Evolutionary conservation across 192 early-diverging fungal species (phyloP).

Genomic region (Linnemannia schmuckeri): DNA sequence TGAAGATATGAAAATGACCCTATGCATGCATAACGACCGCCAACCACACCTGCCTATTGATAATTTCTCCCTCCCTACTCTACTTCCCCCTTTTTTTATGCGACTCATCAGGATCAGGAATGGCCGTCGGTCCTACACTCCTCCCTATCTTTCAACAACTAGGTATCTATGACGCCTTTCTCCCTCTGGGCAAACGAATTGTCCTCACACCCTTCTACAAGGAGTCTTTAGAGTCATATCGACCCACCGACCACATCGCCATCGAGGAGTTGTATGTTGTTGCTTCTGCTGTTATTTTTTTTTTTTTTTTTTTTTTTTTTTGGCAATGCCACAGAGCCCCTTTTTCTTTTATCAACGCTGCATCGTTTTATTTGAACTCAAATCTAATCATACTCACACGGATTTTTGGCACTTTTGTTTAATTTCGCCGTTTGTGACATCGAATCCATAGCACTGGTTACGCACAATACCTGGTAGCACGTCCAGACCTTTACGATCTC

Average conservation of each 20-base stretch:
- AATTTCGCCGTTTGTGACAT: not conserved
- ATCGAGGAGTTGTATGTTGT: not conserved
- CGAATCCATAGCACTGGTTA: conserved; percentile 12
- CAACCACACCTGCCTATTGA: not conserved
- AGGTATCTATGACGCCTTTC: not conserved
- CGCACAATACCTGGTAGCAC: not conserved
- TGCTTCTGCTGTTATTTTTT: not conserved
- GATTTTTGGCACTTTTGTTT: not conserved
- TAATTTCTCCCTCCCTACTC: not conserved
- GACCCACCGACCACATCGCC: not conserved
- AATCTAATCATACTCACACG: not conserved
- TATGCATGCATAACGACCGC: not conserved
- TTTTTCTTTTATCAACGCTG: not conserved
- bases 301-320: not conserved
- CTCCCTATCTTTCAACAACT: not conserved
- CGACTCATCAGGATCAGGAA: not conserved
- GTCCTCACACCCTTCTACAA: not conserved
- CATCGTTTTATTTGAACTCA: not conserved
- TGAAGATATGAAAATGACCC: not conserved
- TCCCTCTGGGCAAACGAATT: not conserved
- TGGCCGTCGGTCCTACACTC: not conserved
- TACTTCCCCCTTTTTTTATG: not conserved
- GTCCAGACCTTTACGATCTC: conserved; percentile 21
- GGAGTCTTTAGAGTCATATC: not conserved
- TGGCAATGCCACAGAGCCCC: too few relatives aligned